Base-by-base conservation (phyloP, 805 yeast genomes). In the Diddensiella santjacobensis region DNA sequence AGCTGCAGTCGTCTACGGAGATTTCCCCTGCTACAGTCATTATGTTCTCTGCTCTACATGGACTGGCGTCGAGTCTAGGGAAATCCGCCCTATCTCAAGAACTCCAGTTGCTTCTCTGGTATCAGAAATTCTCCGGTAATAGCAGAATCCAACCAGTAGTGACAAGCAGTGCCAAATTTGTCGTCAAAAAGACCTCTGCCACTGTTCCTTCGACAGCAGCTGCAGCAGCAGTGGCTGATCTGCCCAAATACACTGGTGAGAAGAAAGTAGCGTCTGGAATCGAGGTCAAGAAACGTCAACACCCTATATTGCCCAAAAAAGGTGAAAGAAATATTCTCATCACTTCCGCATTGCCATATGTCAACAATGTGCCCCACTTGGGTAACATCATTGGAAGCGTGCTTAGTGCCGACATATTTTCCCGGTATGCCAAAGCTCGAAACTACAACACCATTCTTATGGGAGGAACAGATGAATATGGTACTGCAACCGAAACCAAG, bases 391-490 rank as follows among this genome's bases (percentile, higher is more conserved):
- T 93, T 48, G 99, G 99, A 4, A 85, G 96, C 26, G 97, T 91
- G 33, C 76, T 93, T 55, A 80, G 89, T 50, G 99, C 99, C 29
- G 99, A 93, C 71, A 87, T 91, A 54, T 93, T 79, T 69, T 77
- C 97, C 48, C 81, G 98, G 64, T 93, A 87, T 68, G 80, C 86
- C 65, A 90, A 89, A 68, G 82, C 84, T 59, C 81, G 96, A 73
- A 86, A 88, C 67, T 83, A 84, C 71, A 93, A 90, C 66, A 75
- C 96, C 18, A 71, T 93, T 55, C 93, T 73, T 62, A 71, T 93
- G 49, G 89, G 99, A 70, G 99, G 99, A 71, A 93, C 99, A 33
- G 99, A 93, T 66, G 99, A 93, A 71, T 93, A 93, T 66, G 99
- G 99, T 66, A 93, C 99, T 49, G 99, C 99, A 41, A 93, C 99